Evolutionary conservation across 2,329 filamentous ascomycete genomes (phyloP), one percentile per base, ranked within the genome.

Genomic region (Alternaria sp.): DNA sequence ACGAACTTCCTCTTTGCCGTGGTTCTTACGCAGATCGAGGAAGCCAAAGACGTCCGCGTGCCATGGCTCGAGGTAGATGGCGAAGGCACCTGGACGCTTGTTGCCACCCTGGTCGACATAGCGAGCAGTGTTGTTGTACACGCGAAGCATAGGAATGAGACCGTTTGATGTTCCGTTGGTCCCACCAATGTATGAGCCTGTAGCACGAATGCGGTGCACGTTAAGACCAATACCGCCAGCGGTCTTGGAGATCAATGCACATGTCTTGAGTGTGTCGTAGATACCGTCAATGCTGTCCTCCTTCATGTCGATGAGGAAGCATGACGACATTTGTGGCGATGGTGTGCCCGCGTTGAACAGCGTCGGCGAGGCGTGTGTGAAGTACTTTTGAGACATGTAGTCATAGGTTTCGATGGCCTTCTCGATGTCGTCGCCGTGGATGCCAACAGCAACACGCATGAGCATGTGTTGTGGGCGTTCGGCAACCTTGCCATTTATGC

Each of bases 211-310:
- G 73, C 93, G 90, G 83, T 99, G 95, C 51, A 94, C 89, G 75
- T 99, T 98, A 66, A 99, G 85, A 72, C 95, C 95, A 78, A 99
- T 98, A 78, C 95, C 95, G 79, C 95, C 95, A 70, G 95, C 95
- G 82, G 95, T 98, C 87, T 99, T 99, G 76, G 95, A 99, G 80
- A 99, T 99, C 92, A 99, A 94, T 69, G 95, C 95, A 81, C 95
- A 99, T 1, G 92, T 98, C 88, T 99, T 99, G 71, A 99, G 86
- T 17, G 95, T 99, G 77, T 99, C 95, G 75, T 99, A 99, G 78
- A 99, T 99, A 70, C 95, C 95, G 69, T 99, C 95, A 75, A 99
- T 99, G 80, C 93, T 97, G 82, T 99, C 95, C 51, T 97, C 93
- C 85, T 98, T 99, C 90, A 99, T 98, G 80, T 98, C 95, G 68